phyloP scores from a whole-genome alignment of 2,329 filamentous ascomycete species.

The Tolypocladium ophioglossoides region DNA sequence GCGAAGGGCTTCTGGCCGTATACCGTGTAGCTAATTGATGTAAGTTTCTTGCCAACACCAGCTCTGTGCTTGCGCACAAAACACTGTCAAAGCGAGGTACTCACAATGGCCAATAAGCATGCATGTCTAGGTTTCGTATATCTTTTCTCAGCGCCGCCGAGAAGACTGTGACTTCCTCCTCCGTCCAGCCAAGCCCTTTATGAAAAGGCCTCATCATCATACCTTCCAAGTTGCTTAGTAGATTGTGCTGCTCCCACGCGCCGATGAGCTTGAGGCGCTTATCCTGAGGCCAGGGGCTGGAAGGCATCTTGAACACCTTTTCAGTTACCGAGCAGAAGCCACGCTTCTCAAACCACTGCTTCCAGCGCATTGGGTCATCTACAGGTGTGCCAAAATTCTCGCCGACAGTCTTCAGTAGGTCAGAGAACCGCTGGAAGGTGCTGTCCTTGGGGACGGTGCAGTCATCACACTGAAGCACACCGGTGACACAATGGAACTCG shows the following conservation, averaged over 20 bases:
- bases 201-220: conserved; percentile 22
- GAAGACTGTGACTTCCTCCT: conserved; percentile 16
- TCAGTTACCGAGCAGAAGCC: conserved; percentile 40
- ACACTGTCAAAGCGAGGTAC: conserved; percentile 2
- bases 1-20: too few relatives aligned
- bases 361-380: conserved; percentile 14
- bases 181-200: conserved; percentile 17
- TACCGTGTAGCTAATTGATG: too few relatives aligned
- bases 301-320: conserved; percentile 33
- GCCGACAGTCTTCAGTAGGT: conserved; percentile 14
- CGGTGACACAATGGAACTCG: conserved; percentile 19
- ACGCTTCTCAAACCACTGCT: conserved; percentile 28
- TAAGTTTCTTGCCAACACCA: too few relatives aligned
- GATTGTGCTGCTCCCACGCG: conserved; percentile 11
- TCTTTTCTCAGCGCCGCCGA: conserved; percentile 16
- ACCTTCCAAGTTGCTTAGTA: conserved; percentile 13
- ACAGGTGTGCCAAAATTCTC: conserved; percentile 16
- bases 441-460: conserved; percentile 15
- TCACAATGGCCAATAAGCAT: conserved; percentile 22
- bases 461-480: conserved; percentile 20
- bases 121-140: conserved; percentile 15
- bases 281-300: conserved; percentile 37
- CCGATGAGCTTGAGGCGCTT: conserved; percentile 38
- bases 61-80: too few relatives aligned
- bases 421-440: conserved; percentile 11